A percentile compares a stretch with the other conserved stretches of the same genome.
Conservation (phyloP, 2,329 filamentous ascomycete species). For the Penicillium sp. region DNA sequence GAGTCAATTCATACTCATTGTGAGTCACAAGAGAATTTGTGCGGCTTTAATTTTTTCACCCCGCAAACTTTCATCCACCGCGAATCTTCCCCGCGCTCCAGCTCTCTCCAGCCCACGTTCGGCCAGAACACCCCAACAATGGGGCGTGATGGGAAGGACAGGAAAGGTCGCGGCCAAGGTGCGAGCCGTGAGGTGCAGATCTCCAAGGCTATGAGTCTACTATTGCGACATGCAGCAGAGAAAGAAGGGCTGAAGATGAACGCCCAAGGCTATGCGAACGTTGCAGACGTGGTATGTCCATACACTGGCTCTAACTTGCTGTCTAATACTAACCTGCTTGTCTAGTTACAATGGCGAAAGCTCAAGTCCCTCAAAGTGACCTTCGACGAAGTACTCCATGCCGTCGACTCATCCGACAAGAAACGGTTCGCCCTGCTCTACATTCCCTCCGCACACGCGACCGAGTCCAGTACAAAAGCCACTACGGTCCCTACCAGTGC, state of each 20-base stretch:
- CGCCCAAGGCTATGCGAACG: constrained; percentile 55
- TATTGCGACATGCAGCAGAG: constrained; percentile 58
- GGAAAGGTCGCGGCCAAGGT: constrained; percentile 12
- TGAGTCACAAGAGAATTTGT: constrained; percentile 6
- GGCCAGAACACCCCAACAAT: background rate
- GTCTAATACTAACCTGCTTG: background rate
- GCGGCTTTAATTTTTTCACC: background rate
- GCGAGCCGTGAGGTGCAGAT: constrained; percentile 33
- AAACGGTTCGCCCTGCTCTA: constrained; percentile 79
- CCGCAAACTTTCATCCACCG: too few relatives aligned
- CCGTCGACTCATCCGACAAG: constrained; percentile 75
- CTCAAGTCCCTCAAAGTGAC: constrained; percentile 67
- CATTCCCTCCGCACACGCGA: constrained; percentile 29
- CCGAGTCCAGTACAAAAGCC: constrained; percentile 15
- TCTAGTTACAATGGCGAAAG: constrained; percentile 51
- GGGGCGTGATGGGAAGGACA: constrained; percentile 5
- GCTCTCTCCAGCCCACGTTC: too few relatives aligned
- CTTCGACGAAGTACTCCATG: constrained; percentile 63
- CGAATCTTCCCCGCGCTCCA: background rate
- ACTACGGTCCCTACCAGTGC: constrained; percentile 16
- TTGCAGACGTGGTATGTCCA: constrained; percentile 54
- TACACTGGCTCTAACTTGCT: too few relatives aligned
- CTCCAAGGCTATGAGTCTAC: constrained; percentile 39
- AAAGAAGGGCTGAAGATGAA: constrained; percentile 55
- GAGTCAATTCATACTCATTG: background rate